Evolutionary conservation across 345 rosid genomes (phyloP), one percentile per base, ranked within the genome.

Genomic region (Lepidium sativum): DNA sequence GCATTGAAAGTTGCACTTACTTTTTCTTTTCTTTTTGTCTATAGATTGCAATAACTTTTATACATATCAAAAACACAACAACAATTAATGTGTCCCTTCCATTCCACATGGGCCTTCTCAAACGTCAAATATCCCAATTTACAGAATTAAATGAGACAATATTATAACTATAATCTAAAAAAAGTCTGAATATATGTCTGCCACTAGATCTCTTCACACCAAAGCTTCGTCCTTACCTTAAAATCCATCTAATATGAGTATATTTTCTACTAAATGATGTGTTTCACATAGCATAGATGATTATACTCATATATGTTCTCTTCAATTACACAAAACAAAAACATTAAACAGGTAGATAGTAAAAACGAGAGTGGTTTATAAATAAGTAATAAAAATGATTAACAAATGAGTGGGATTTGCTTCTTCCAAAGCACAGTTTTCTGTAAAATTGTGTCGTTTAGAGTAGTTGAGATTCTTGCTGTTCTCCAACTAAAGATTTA

Each of bases 381-480:
- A n/a, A n/a, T n/a, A n/a, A n/a, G n/a, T n/a, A n/a, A n/a, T 9
- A 6, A 9, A 60, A 52, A 67, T 73, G 72, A 67, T 73, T 50
- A 72, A 66, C 65, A 55, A 63, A 37, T 52, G 51, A 52, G 32
- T 21, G 64, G 54, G 58, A 43, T 35, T 60, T 63, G 75, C 56
- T 31, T 49, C 70, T 72, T 56, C 63, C 74, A 65, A 73, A 18
- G 72, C 39, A 8, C 10, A 66, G 32, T 67, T 42, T 27, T 52
- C 3, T 67, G 63, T 60, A 52, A 60, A 60, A 52, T 18, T 67
- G 68, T 67, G 63, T 73, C 62, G 58, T 64, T 52, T 73, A 73
- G 54, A 76, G 84, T 73, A 20, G 83, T 78, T 81, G 79, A 73
- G 81, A 80, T 79, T 71, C 82, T 73, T 69, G 74, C 77, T 67